Percentiles rank a stretch among this genome's conserved stretches.
phyloP scores from a whole-genome alignment of 129 eudicot genomes.

The Ambrosia artemisiifolia region DNA sequence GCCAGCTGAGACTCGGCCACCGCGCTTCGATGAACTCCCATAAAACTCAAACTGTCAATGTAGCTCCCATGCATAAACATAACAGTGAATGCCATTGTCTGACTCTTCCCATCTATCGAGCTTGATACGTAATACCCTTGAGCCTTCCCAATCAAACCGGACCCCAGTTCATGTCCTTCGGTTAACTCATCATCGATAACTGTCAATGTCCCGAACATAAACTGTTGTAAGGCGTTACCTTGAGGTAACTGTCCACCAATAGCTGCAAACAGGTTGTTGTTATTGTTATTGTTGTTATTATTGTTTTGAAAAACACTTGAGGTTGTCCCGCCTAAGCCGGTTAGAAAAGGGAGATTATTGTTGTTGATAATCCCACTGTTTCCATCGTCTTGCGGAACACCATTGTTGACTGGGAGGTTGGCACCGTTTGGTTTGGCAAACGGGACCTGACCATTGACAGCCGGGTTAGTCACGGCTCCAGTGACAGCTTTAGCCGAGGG shows the following conservation, averaged over 20 bases:
- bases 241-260: constrained; percentile 51
- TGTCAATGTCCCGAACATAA: constrained; percentile 91
- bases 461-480: constrained; percentile 50
- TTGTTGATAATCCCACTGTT: constrained; percentile 43
- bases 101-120: constrained; percentile 75
- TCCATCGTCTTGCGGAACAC: constrained; percentile 30
- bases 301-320: constrained; percentile 35
- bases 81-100: constrained; percentile 69
- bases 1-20: constrained; percentile 81
- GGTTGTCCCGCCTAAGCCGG: constrained; percentile 49
- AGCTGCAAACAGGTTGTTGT: constrained; percentile 39
- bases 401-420: constrained; percentile 48
- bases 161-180: constrained; percentile 72
- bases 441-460: constrained; percentile 45
- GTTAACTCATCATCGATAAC: constrained; percentile 82
- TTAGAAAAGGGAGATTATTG: constrained; percentile 51
- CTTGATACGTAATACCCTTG: constrained; percentile 74
- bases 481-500: constrained; percentile 59
- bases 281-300: constrained; percentile 22
- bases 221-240: constrained; percentile 64
- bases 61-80: constrained; percentile 65
- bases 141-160: constrained; percentile 74
- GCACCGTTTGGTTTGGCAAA: constrained; percentile 56
- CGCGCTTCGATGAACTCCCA: constrained; percentile 74
- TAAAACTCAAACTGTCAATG: constrained; percentile 65